A percentile compares a stretch with the other conserved stretches of the same genome.
Conservation (phyloP, 139 green algal species). For the Micromonas commoda region DNA sequence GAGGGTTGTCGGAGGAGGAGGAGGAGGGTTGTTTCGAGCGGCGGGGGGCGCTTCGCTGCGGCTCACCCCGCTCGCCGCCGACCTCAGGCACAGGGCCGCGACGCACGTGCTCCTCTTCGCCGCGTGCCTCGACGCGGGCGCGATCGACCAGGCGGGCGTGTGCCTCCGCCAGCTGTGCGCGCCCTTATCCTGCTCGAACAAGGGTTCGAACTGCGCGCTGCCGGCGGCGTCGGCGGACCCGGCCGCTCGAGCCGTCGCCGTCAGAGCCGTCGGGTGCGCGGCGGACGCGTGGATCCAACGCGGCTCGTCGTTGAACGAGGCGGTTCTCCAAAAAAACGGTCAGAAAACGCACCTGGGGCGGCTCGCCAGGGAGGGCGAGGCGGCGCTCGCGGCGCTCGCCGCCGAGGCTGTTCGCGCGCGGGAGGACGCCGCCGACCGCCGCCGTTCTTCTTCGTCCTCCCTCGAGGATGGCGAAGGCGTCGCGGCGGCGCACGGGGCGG, state of each 20-base stretch:
- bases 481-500: too few species aligned
- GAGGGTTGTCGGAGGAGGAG: background rate
- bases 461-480: background rate
- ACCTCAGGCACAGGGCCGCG: background rate
- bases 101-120: background rate
- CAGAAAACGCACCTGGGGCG: background rate
- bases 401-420: too few species aligned
- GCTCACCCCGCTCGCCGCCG: background rate
- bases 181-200: background rate
- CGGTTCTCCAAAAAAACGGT: background rate
- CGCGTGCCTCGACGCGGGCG: background rate
- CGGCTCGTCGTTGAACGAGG: background rate
- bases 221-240: background rate
- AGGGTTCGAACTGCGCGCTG: background rate
- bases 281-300: background rate
- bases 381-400: too few species aligned
- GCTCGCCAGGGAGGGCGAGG: too few species aligned
- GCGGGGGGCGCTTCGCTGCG: background rate
- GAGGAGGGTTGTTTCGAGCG: background rate
- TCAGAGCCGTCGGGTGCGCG: background rate
- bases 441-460: background rate
- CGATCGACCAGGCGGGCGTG: background rate
- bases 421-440: background rate
- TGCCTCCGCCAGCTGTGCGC: background rate
- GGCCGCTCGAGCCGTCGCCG: background rate